A percentile compares a stretch with the other conserved stretches of the same genome.
Evolutionary conservation across 768 basidiomycete species (phyloP).

Genomic region (Leccinum fibrillosum): DNA sequence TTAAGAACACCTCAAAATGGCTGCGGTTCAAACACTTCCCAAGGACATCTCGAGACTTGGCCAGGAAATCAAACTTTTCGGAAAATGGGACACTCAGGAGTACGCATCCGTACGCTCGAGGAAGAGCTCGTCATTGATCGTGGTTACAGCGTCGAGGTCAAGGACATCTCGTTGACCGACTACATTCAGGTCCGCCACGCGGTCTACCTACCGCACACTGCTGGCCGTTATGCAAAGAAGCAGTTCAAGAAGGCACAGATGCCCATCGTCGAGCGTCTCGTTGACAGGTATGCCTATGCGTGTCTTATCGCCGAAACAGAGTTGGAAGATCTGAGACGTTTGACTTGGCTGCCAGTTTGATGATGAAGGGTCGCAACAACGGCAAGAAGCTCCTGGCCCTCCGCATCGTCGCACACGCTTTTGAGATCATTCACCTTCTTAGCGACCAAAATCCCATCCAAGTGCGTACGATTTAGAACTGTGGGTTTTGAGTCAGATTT

Average conservation of each 20-base stretch:
- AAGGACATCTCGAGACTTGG: conserved; percentile 79
- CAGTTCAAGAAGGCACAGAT: conserved; percentile 99
- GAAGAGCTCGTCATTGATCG: conserved; percentile 15
- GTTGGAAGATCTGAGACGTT: not conserved
- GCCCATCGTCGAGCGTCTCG: conserved; percentile 99
- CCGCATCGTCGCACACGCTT: conserved; percentile 98
- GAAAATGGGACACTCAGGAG: conserved; percentile 99
- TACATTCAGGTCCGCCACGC: conserved; percentile 99
- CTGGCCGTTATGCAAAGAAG: conserved; percentile 99
- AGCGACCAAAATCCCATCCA: conserved; percentile 99
- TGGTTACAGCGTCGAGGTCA: conserved; percentile 82
- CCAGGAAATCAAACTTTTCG: conserved; percentile 92
- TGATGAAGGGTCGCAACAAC: conserved; percentile 99
- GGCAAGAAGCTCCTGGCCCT: conserved; percentile 99
- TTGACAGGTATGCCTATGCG: conserved; percentile 70
- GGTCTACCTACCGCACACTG: conserved; percentile 97
- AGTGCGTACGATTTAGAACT: conserved; percentile 43
- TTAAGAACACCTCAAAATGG: conserved; percentile 51
- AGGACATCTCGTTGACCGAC: conserved; percentile 98
- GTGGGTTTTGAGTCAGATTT: not conserved
- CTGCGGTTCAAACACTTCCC: conserved; percentile 67
- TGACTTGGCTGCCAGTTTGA: conserved; percentile 56
- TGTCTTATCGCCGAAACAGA: not conserved
- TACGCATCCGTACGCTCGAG: conserved; percentile 40
- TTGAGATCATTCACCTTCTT: conserved; percentile 99